phyloP scores from a whole-genome alignment of 805 yeast species.

The Martiniozyma abietophila region DNA sequence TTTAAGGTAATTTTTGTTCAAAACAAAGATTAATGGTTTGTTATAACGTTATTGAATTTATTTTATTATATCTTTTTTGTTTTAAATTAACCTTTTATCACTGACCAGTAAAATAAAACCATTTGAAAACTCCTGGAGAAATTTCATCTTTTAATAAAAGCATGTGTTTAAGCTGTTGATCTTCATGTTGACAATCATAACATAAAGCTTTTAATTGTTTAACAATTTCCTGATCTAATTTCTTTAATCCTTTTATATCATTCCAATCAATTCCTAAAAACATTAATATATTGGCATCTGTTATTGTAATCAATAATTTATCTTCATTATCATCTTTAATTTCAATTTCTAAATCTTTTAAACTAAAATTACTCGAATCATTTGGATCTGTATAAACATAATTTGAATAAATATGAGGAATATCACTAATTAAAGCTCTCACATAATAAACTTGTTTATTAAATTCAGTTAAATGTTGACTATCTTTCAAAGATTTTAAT shows the following conservation, averaged over 20 bases:
- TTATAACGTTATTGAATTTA: no score
- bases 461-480: no score
- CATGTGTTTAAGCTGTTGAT: slow-evolving; percentile 2
- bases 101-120: no score
- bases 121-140: slow-evolving; percentile 4
- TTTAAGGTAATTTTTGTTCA: no score
- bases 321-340: slow-evolving; percentile 5
- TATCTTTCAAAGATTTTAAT: no score
- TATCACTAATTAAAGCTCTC: slow-evolving; percentile 1
- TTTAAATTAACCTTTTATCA: no score
- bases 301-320: background rate
- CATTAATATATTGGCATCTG: background rate
- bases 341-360: slow-evolving; percentile 4
- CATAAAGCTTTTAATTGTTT: background rate
- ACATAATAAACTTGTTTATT: slow-evolving; percentile 1
- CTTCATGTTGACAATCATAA: background rate
- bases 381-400: slow-evolving; percentile 2
- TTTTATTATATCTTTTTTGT: no score
- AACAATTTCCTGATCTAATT: slow-evolving; percentile 1
- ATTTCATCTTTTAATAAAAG: slow-evolving; percentile 3
- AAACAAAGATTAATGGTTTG: no score
- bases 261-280: slow-evolving; percentile 1
- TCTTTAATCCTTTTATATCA: background rate
- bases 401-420: background rate
- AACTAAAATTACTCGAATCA: background rate